phyloP scores from a whole-genome alignment of 441 rosid species.

The Eutrema salsugineum region DNA sequence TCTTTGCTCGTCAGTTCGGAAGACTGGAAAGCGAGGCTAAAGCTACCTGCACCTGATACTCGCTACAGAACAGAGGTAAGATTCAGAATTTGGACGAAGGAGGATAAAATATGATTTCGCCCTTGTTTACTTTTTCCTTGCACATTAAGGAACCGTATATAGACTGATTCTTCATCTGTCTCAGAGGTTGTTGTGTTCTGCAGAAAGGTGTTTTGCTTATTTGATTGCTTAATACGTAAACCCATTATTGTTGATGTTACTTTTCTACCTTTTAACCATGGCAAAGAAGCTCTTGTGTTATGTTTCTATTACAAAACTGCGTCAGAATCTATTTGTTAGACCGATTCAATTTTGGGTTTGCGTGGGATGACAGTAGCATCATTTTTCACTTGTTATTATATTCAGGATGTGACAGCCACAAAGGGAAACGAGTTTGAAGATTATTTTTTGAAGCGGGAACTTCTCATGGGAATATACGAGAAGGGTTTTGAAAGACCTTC shows the following conservation, averaged over 20 bases:
- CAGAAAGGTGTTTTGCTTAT: not conserved
- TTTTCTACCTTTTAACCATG: not conserved
- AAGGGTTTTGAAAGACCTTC: slow-evolving; percentile 99
- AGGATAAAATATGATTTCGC: not conserved
- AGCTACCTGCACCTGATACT: slow-evolving; percentile 80
- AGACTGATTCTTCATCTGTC: not conserved
- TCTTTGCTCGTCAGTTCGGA: slow-evolving; percentile 48
- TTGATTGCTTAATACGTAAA: not conserved
- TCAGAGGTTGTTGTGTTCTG: not conserved
- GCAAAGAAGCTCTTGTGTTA: not conserved
- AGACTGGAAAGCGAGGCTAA: slow-evolving; percentile 92
- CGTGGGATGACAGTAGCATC: not conserved
- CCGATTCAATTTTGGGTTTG: not conserved
- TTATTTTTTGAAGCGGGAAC: slow-evolving; percentile 91
- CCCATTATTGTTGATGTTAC: not conserved
- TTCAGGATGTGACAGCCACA: slow-evolving; percentile 97
- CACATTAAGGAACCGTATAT: not conserved
- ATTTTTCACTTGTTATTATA: not conserved
- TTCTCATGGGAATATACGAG: slow-evolving; percentile 97
- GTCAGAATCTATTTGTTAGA: not conserved
- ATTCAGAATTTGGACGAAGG: not conserved
- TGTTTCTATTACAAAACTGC: not conserved
- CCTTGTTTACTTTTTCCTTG: not conserved
- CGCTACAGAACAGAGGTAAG: slow-evolving; percentile 90
- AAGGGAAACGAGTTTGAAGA: slow-evolving; percentile 99